phyloP scores from a whole-genome alignment of 805 yeast species.

The Monosporozyma servazzii region DNA sequence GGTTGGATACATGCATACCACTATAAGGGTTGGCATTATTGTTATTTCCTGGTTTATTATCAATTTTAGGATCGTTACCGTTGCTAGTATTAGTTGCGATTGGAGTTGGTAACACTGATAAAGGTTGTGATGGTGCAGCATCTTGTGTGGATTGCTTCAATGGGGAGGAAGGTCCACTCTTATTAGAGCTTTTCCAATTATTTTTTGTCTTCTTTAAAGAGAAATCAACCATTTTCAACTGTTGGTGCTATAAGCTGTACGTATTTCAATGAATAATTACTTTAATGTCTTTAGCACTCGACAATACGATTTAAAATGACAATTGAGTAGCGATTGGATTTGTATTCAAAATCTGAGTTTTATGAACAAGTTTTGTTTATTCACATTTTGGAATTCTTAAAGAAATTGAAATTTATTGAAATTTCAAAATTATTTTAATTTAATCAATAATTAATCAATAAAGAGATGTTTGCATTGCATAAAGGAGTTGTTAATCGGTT shows the following conservation, averaged over 20 bases:
- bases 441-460: not conserved
- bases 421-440: not conserved
- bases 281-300: too few relatives aligned
- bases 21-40: slow-evolving; percentile 8
- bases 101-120: not conserved
- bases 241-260: not conserved
- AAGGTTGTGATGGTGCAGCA: not conserved
- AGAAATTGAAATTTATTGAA: not conserved
- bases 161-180: not conserved
- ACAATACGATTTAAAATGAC: not conserved
- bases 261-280: not conserved
- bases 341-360: not conserved
- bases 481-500: not conserved
- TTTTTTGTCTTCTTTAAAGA: slow-evolving; percentile 28
- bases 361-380: not conserved
- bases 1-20: slow-evolving; percentile 4
- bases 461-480: not conserved
- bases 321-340: not conserved
- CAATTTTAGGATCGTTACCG: slow-evolving; percentile 5
- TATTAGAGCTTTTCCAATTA: slow-evolving; percentile 20
- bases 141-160: not conserved
- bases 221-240: slow-evolving; percentile 25
- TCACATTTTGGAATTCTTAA: not conserved
- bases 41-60: not conserved
- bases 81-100: not conserved